These are phyloP conservation scores for Aspergillus cejpii DNA, from an alignment of 2,329 filamentous ascomycete genomes.

Conservation along the genomic window DNA sequence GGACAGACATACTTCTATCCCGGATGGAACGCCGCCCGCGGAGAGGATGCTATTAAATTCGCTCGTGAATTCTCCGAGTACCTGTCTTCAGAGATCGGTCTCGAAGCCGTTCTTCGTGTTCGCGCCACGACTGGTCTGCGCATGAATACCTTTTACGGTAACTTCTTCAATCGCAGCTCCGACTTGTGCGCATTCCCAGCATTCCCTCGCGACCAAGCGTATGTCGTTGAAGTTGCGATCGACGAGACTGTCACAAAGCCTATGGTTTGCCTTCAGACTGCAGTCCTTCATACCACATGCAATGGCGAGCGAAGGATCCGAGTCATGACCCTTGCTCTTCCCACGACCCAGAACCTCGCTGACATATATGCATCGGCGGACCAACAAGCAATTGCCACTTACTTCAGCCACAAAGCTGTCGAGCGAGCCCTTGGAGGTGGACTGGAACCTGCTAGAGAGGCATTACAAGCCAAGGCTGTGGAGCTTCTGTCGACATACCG, in stretches of 20 bases:
- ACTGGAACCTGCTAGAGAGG: slow-evolving; percentile 83
- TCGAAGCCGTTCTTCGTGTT: slow-evolving; percentile 92
- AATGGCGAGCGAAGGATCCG: slow-evolving; percentile 94
- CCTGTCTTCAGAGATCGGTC: slow-evolving; percentile 88
- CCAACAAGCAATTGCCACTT: slow-evolving; percentile 84
- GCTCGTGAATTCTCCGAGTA: slow-evolving; percentile 95
- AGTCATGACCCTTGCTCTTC: slow-evolving; percentile 86
- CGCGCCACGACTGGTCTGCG: slow-evolving; percentile 88
- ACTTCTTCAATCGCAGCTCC: slow-evolving; percentile 98
- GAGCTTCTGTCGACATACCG: slow-evolving; percentile 93
- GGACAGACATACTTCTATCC: slow-evolving; percentile 99
- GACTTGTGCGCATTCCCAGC: slow-evolving; percentile 97
- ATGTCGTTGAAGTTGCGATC: slow-evolving; percentile 96
- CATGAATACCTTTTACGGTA: slow-evolving; percentile 98
- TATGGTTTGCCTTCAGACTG: slow-evolving; percentile 85
- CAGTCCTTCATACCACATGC: slow-evolving; percentile 93
- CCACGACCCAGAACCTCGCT: slow-evolving; percentile 82
- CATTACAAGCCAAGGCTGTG: slow-evolving; percentile 81
- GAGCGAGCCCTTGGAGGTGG: slow-evolving; percentile 80
- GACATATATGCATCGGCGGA: slow-evolving; percentile 94
- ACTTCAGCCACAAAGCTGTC: slow-evolving; percentile 96
- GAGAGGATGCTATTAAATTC: slow-evolving; percentile 96
- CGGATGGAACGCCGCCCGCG: slow-evolving; percentile 89
- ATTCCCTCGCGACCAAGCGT: slow-evolving; percentile 93
- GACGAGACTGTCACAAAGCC: slow-evolving; percentile 90